Percentiles rank a stretch among this genome's conserved stretches.
Evolutionary conservation across 345 rosid genomes (phyloP).

Genomic region (Euphorbia pulcherrima): DNA sequence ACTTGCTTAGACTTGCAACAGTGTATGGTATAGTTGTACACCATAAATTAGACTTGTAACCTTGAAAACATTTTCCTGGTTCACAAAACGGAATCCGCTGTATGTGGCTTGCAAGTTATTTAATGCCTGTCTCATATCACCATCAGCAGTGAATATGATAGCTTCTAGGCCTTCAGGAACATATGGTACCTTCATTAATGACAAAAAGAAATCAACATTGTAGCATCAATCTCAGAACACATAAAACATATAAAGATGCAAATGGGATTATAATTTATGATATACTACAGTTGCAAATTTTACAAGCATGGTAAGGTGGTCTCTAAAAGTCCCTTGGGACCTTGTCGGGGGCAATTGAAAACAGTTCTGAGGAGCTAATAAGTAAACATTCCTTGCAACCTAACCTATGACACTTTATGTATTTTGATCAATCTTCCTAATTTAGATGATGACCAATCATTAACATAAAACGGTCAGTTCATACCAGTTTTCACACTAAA

Average conservation of each 20-base stretch:
- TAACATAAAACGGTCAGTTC: not conserved
- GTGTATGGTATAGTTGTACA: not conserved
- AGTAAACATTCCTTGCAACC: not conserved
- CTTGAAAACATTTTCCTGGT: constrained; percentile 97
- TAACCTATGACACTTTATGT: not conserved
- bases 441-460: not conserved
- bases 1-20: not conserved
- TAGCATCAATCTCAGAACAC: not conserved
- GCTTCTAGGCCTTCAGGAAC: constrained; percentile 97
- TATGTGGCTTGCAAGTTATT: constrained; percentile 92
- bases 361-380: not conserved
- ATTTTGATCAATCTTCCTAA: not conserved
- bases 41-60: constrained; percentile 28
- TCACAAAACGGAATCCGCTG: constrained; percentile 91
- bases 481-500: not conserved
- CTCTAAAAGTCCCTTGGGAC: not conserved
- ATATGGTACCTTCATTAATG: constrained; percentile 67
- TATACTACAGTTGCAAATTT: not conserved
- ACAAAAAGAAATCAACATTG: constrained; percentile 16
- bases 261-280: no score
- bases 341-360: not conserved
- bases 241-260: no score
- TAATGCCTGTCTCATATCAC: constrained; percentile 98
- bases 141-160: constrained; percentile 95
- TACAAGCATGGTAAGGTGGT: not conserved